Conservation (phyloP, 208 protist species). For the Endotrypanum monterogeii region DNA sequence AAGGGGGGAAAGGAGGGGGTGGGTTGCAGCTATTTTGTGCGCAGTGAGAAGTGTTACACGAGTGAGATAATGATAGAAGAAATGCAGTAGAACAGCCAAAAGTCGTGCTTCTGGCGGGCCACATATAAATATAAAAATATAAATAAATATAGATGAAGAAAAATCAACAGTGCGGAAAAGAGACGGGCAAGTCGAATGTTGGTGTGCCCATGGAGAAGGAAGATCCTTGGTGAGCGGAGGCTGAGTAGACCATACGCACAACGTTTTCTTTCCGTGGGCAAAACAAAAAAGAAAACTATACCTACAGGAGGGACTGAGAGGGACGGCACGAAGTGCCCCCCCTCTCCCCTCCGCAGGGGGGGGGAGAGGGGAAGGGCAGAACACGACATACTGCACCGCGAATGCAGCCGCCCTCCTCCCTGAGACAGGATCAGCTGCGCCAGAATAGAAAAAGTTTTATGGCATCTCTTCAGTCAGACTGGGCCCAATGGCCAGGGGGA, state of each 20-base stretch:
- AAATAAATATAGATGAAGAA: not conserved
- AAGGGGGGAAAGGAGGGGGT: not conserved
- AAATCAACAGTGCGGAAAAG: no score
- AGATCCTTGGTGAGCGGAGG: no score
- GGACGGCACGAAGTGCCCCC: no score
- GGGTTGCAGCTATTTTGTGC: not conserved
- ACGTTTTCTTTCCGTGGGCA: no score
- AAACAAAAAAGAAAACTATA: no score
- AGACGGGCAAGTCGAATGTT: no score
- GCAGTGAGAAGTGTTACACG: not conserved
- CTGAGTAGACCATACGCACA: no score
- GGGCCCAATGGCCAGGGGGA: not conserved
- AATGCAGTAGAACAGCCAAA: not conserved
- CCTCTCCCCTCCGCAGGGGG: no score
- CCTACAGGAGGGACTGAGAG: no score
- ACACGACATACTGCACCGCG: not conserved
- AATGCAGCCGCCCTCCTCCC: not conserved
- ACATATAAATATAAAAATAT: not conserved
- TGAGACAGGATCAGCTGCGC: not conserved
- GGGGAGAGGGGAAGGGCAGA: not conserved
- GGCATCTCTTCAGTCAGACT: not conserved
- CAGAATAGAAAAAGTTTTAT: not conserved
- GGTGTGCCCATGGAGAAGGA: no score
- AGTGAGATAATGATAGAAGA: not conserved
- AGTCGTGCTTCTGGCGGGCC: constrained; percentile 1